Base-by-base conservation (phyloP, 306 rosid species). In the Cucumis cinereus region DNA sequence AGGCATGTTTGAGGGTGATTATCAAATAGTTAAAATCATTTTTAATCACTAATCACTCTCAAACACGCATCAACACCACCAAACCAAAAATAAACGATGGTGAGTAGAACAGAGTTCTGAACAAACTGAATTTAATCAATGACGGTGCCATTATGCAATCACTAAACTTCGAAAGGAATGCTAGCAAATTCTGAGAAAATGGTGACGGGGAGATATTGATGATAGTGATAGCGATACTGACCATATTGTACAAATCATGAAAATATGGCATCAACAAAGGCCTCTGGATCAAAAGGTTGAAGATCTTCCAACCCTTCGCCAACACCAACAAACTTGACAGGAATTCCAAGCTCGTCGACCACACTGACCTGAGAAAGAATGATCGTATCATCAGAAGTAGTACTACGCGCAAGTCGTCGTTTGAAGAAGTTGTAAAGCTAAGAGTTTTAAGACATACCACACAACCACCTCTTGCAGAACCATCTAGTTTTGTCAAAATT, bases 381-480 rank as follows among this genome's bases (percentile, higher is more conserved):
- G 66, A 36, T 13, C 20, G 43, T 28, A 24, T 77, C 47, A 24
- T 77, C 47, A 76, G 76, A 71, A 4, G 12, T 45, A 8, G 24
- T n/a, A 73, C 26, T 19, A 19, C 16, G 47, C 15, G 43, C 1
- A 8, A 10, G 17, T 28, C 14, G 5, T 52, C 10, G 11, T 30
- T 28, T 35, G 7, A 19, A 36, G 77, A 20, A 30, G 4, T 40
- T 22, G 36, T 68, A 12, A 10, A 17, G n/a, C 33, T 52, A 14
- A 73, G 26, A 79, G 61, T 57, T 63, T 61, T 50, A 80, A 81
- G 76, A 69, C 86, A 60, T 88, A 91, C 98, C 97, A 93, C 97
- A 62, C 98, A 93, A 82, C 98, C 98, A 77, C 98, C 98, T 88
- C 98, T 86, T 15, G 98, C 98, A 68, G 98, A 86, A 81, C 98